Evolutionary conservation across 768 basidiomycete genomes (phyloP).

Genomic region (Gymnopilus junonius): DNA sequence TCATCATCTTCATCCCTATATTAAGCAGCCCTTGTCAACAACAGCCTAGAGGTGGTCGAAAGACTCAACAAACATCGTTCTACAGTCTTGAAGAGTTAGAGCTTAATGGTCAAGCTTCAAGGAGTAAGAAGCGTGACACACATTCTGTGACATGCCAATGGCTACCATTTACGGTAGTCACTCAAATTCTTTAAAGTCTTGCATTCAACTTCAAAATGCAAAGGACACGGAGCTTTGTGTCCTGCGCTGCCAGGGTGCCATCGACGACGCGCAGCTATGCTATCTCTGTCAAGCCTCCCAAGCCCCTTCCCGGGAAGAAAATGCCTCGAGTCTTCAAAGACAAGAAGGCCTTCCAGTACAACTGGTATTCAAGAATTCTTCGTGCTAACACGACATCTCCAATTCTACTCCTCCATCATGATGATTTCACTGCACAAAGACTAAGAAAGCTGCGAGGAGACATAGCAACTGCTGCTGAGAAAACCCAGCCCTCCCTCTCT

Average conservation of each 20-base stretch:
- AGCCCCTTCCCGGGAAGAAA: slow-evolving; percentile 55
- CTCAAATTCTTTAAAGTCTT: background rate
- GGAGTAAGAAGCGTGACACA: background rate
- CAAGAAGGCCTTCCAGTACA: slow-evolving; percentile 82
- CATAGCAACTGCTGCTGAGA: slow-evolving; percentile 59
- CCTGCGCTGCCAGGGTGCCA: slow-evolving; percentile 70
- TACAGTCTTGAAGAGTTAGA: background rate
- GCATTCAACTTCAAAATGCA: slow-evolving; percentile 10
- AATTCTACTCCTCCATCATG: slow-evolving; percentile 79
- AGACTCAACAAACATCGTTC: slow-evolving; percentile 2
- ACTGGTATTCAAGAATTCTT: slow-evolving; percentile 79
- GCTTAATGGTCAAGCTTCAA: background rate
- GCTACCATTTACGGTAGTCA: slow-evolving; percentile 25
- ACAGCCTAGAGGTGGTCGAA: background rate
- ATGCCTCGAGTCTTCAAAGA: slow-evolving; percentile 72
- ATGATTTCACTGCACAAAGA: slow-evolving; percentile 71
- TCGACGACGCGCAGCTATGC: slow-evolving; percentile 69
- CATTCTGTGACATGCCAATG: background rate
- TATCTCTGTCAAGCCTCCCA: slow-evolving; percentile 53
- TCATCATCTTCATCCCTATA: slow-evolving; percentile 81
- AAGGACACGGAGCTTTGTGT: slow-evolving; percentile 63
- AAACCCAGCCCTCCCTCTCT: slow-evolving; percentile 43
- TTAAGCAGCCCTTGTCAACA: background rate
- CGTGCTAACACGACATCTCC: slow-evolving; percentile 57
- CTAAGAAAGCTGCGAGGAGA: slow-evolving; percentile 72